A percentile compares a stretch with the other conserved stretches of the same genome.
These are phyloP conservation scores for Zygosaccharomyces sapae DNA, from an alignment of 1,139 yeast species.

Conservation along the genomic window DNA sequence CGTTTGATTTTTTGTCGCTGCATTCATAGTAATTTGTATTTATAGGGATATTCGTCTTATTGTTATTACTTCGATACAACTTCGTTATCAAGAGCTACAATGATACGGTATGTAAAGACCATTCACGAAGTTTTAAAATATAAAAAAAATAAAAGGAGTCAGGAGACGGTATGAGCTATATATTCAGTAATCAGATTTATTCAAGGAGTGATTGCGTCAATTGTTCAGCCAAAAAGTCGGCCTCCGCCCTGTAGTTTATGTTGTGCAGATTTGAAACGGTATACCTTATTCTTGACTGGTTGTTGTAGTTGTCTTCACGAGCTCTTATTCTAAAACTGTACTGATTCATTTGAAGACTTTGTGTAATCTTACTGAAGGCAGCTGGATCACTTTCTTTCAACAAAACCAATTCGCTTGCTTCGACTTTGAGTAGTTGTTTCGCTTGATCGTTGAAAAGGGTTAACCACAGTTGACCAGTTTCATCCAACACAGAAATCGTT, in stretches of 20 bases:
- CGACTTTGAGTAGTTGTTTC: constrained; percentile 55
- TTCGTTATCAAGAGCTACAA: no score
- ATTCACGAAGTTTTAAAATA: background rate
- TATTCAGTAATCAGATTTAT: background rate
- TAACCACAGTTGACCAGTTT: constrained; percentile 80
- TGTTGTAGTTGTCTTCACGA: constrained; percentile 78
- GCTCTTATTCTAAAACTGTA: constrained; percentile 75
- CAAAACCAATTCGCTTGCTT: constrained; percentile 63
- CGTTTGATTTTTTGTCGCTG: constrained; percentile 20
- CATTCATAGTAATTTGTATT: constrained; percentile 7
- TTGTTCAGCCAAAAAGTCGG: constrained; percentile 48
- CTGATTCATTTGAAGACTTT: constrained; percentile 60
- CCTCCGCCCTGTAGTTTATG: constrained; percentile 59
- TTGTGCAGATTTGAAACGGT: constrained; percentile 54
- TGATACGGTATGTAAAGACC: background rate
- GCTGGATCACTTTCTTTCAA: constrained; percentile 48
- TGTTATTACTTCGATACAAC: background rate
- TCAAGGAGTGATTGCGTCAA: constrained; percentile 19
- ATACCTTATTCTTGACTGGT: constrained; percentile 70
- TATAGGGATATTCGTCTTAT: background rate
- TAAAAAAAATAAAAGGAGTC: background rate
- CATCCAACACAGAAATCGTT: constrained; percentile 68
- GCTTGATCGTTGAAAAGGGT: constrained; percentile 88
- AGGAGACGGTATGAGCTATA: background rate
- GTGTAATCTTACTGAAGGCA: constrained; percentile 48